phyloP scores from a whole-genome alignment of 2,329 filamentous ascomycete genomes.

The Ceratocystis colombiana region DNA sequence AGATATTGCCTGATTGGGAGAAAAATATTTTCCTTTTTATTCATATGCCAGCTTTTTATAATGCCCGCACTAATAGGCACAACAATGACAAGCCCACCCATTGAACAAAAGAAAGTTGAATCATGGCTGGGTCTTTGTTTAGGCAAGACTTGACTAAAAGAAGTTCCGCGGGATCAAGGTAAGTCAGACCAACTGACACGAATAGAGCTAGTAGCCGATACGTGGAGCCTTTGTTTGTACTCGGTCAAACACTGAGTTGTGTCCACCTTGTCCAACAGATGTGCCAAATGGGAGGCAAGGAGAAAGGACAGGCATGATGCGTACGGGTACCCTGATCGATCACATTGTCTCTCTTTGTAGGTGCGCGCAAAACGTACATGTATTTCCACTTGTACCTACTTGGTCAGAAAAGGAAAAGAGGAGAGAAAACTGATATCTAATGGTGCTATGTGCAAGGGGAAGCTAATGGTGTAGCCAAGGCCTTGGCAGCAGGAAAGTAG shows the following conservation, averaged over 20 bases:
- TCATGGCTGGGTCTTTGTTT: background rate
- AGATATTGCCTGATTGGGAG: background rate
- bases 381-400: background rate
- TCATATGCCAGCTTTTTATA: background rate
- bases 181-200: background rate
- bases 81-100: background rate
- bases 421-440: background rate
- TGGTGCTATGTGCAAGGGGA: background rate
- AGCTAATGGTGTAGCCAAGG: background rate
- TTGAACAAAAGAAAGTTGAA: background rate
- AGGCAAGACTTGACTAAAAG: background rate
- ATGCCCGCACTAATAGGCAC: background rate
- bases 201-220: background rate
- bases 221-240: conserved; percentile 1
- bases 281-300: background rate
- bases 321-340: background rate
- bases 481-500: background rate
- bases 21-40: too few relatives aligned
- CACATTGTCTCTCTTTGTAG: background rate
- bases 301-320: background rate
- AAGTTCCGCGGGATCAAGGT: background rate
- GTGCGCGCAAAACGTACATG: background rate
- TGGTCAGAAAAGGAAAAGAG: background rate
- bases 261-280: background rate
- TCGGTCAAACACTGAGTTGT: background rate